Evolutionary conservation across 2,329 filamentous ascomycete genomes (phyloP).

Genomic region (Fusarium paranaense): DNA sequence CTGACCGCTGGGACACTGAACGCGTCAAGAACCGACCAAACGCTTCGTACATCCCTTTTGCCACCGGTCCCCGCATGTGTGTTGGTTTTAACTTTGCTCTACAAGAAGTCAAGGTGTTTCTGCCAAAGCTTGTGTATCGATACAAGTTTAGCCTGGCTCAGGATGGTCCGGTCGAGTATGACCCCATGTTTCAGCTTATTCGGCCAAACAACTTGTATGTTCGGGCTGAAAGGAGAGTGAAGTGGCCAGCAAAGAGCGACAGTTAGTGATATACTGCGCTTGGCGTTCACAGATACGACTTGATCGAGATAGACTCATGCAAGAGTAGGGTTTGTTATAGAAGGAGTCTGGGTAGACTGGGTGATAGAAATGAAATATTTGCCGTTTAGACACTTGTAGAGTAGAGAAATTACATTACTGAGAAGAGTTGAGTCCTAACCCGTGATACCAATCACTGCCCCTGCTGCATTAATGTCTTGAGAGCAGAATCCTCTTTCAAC

Average conservation of each 20-base stretch:
- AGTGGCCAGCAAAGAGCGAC: constrained; percentile 56
- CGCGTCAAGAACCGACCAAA: constrained; percentile 63
- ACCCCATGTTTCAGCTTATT: constrained; percentile 70
- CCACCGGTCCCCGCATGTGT: constrained; percentile 66
- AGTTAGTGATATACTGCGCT: neutral
- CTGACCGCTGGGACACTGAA: constrained; percentile 69
- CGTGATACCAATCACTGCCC: neutral
- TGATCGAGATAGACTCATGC: neutral
- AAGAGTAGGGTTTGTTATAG: neutral
- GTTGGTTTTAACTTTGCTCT: constrained; percentile 75
- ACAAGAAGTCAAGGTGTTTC: constrained; percentile 69
- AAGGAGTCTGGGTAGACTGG: neutral
- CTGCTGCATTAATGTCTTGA: neutral
- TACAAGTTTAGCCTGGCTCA: constrained; percentile 67
- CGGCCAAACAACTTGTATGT: constrained; percentile 67
- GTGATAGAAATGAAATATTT: neutral
- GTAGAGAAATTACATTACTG: neutral
- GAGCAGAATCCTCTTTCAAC: constrained; percentile 17
- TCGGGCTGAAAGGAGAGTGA: constrained; percentile 59
- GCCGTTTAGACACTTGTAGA: neutral
- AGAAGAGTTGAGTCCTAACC: neutral
- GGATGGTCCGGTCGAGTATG: constrained; percentile 65
- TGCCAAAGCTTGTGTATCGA: constrained; percentile 68
- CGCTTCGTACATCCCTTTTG: constrained; percentile 69
- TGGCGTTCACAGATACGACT: neutral